A percentile compares a stretch with the other conserved stretches of the same genome.
These are phyloP conservation scores for Petunia secreta DNA, from an alignment of 257 asterid genomes.

Conservation along the genomic window DNA sequence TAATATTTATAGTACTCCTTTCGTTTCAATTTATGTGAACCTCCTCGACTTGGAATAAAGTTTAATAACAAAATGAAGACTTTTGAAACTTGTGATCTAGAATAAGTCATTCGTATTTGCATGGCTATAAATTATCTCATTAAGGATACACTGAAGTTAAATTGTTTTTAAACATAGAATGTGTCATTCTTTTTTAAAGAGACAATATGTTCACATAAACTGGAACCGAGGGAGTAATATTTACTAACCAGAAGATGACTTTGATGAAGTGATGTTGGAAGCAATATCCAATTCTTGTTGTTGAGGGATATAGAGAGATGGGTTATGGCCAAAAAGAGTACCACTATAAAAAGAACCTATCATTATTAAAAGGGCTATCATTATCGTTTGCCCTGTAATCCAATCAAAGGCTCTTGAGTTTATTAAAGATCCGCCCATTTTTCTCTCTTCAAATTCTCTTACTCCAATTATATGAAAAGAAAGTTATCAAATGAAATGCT, in stretches of 20 bases:
- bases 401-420: slow-evolving; percentile 74
- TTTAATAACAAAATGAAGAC: too few species aligned
- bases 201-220: too few species aligned
- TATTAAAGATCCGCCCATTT: slow-evolving; percentile 31
- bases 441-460: neutral
- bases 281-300: slow-evolving; percentile 34
- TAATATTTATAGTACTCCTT: too few species aligned
- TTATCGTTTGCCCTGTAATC: slow-evolving; percentile 69
- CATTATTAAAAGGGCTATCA: slow-evolving; percentile 67
- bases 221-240: neutral
- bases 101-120: too few species aligned
- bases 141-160: too few species aligned
- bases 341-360: slow-evolving; percentile 84
- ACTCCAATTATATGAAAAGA: neutral
- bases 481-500: neutral
- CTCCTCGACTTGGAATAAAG: too few species aligned
- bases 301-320: slow-evolving; percentile 38
- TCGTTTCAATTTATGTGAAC: too few species aligned
- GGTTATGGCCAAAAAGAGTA: slow-evolving; percentile 61
- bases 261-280: slow-evolving; percentile 37
- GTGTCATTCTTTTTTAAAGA: too few species aligned
- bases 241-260: slow-evolving; percentile 46
- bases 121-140: too few species aligned
- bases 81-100: too few species aligned
- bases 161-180: too few species aligned